These are phyloP conservation scores for Penicillium verhagenii DNA, from an alignment of 495 filamentous ascomycete species.

Conservation along the genomic window DNA sequence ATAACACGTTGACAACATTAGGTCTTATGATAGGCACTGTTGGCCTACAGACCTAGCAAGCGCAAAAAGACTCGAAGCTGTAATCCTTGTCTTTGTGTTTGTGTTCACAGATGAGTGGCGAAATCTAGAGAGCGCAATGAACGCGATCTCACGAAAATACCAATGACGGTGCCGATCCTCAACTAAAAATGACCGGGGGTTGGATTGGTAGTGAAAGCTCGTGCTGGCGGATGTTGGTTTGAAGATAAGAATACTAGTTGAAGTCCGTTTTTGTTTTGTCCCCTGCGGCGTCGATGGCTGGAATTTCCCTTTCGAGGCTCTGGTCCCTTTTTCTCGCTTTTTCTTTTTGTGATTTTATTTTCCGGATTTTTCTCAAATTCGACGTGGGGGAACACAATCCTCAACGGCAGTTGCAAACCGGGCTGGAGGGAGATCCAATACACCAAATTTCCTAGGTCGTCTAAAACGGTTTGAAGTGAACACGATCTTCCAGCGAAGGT, in stretches of 20 bases:
- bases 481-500: slow-evolving; percentile 23
- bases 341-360: not conserved
- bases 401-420: slow-evolving; percentile 35
- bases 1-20: slow-evolving; percentile 41
- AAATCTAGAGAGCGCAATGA: not conserved
- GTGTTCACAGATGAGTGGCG: not conserved
- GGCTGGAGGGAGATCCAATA: slow-evolving; percentile 20
- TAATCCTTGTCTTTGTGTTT: slow-evolving; percentile 11
- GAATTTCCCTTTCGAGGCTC: not conserved
- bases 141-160: not conserved
- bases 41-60: slow-evolving; percentile 28
- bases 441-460: slow-evolving; percentile 7
- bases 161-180: not conserved
- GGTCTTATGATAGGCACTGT: slow-evolving; percentile 20
- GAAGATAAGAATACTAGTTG: slow-evolving; percentile 1
- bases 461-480: slow-evolving; percentile 5
- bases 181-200: not conserved
- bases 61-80: slow-evolving; percentile 22
- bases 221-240: not conserved
- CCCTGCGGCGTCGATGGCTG: too few relatives aligned
- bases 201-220: too few relatives aligned
- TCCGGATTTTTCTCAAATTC: slow-evolving; percentile 12
- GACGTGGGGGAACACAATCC: slow-evolving; percentile 24
- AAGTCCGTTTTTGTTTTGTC: not conserved
- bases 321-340: not conserved